These are phyloP conservation scores for Yarrowia osloensis DNA, from an alignment of 805 yeast species.

Conservation along the genomic window DNA sequence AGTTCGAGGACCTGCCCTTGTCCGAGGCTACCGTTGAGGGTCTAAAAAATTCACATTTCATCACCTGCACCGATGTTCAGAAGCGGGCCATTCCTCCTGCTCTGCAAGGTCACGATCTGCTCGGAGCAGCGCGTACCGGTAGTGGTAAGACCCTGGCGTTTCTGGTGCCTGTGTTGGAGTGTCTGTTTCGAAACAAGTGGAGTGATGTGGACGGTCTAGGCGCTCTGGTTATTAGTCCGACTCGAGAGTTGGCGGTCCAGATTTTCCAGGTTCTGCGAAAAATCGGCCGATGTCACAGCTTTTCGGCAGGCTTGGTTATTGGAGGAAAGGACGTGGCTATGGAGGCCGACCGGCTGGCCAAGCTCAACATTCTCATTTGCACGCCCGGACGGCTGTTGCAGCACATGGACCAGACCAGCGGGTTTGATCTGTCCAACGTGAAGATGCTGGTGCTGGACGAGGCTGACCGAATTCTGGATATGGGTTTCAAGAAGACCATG, in stretches of 20 bases:
- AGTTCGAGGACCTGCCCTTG: conserved; percentile 79
- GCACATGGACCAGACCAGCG: conserved; percentile 86
- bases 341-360: conserved; percentile 76
- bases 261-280: conserved; percentile 84
- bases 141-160: conserved; percentile 91
- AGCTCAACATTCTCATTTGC: conserved; percentile 80
- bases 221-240: conserved; percentile 86
- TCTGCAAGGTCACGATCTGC: conserved; percentile 72
- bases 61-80: conserved; percentile 84
- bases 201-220: conserved; percentile 86
- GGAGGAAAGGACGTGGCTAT: conserved; percentile 88
- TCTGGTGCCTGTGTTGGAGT: conserved; percentile 70
- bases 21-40: conserved; percentile 67
- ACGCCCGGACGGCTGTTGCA: conserved; percentile 91
- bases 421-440: conserved; percentile 70
- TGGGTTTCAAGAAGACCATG: conserved; percentile 85
- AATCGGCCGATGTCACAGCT: conserved; percentile 70
- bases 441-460: conserved; percentile 84
- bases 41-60: conserved; percentile 72
- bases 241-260: conserved; percentile 88
- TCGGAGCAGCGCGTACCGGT: conserved; percentile 80
- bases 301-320: conserved; percentile 88
- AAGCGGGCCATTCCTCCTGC: conserved; percentile 72
- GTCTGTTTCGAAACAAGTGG: conserved; percentile 66
- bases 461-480: conserved; percentile 89